Percentiles rank a stretch among this genome's conserved stretches.
phyloP scores from a whole-genome alignment of 2,329 filamentous ascomycete genomes.

The Paecilomyces dactylethromorphus region DNA sequence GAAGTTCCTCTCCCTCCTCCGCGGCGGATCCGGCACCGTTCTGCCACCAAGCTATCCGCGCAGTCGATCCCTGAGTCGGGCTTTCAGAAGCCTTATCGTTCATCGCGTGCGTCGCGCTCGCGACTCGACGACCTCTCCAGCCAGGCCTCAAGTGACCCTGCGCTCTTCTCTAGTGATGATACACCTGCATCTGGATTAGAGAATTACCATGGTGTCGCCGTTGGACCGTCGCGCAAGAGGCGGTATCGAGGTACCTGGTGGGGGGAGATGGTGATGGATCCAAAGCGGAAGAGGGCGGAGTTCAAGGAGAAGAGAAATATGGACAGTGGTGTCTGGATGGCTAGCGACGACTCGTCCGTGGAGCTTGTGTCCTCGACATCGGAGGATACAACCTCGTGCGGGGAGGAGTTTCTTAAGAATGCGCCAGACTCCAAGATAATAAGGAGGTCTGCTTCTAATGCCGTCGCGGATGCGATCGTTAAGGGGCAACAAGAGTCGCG shows the following conservation, averaged over 20 bases:
- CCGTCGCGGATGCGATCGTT: not conserved
- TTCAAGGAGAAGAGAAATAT: slow-evolving; percentile 39
- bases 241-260: slow-evolving; percentile 41
- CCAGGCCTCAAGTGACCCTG: slow-evolving; percentile 37
- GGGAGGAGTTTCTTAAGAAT: slow-evolving; percentile 31
- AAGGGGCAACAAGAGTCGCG: not conserved
- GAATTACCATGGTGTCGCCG: slow-evolving; percentile 29
- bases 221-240: slow-evolving; percentile 24
- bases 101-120: slow-evolving; percentile 11
- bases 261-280: slow-evolving; percentile 31
- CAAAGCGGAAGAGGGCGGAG: slow-evolving; percentile 32
- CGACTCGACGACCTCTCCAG: slow-evolving; percentile 29
- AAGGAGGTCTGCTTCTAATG: not conserved
- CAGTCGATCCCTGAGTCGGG: slow-evolving; percentile 9
- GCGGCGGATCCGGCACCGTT: slow-evolving; percentile 28
- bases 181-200: slow-evolving; percentile 39
- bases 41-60: slow-evolving; percentile 12
- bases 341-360: slow-evolving; percentile 35
- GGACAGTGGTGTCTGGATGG: slow-evolving; percentile 44
- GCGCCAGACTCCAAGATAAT: slow-evolving; percentile 10
- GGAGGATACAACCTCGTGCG: slow-evolving; percentile 28
- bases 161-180: slow-evolving; percentile 43
- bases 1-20: slow-evolving; percentile 34
- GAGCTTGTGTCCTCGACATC: slow-evolving; percentile 24
- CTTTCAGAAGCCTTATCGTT: slow-evolving; percentile 17